Evolutionary conservation across 139 green algal genomes (phyloP).

Genomic region (Tetraselmis chui): DNA sequence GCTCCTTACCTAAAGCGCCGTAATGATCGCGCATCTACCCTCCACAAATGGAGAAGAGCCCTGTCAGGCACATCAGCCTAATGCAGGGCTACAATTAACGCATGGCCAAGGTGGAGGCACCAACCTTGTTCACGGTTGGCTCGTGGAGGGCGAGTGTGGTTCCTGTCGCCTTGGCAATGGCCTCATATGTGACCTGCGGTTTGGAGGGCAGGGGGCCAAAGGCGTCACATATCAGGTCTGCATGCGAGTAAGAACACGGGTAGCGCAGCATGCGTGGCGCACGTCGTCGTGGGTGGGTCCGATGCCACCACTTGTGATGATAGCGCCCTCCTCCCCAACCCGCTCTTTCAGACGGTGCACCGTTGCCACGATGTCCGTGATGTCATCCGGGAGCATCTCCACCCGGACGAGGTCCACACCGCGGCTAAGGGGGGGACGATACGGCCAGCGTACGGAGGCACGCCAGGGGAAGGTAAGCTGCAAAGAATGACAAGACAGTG

Average conservation of each 20-base stretch:
- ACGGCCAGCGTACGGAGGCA: too few relatives aligned
- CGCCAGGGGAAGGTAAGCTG: too few relatives aligned
- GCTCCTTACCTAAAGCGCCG: conserved; percentile 47
- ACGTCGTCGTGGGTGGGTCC: conserved; percentile 84
- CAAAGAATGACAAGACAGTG: too few relatives aligned
- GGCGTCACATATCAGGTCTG: too few relatives aligned
- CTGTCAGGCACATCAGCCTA: too few relatives aligned
- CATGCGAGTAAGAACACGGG: too few relatives aligned
- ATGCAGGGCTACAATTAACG: too few relatives aligned
- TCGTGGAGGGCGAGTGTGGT: conserved; percentile 39
- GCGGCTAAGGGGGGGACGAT: conserved; percentile 17
- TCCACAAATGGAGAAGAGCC: too few relatives aligned
- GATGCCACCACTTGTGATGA: conserved; percentile 78
- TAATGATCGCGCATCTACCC: conserved; percentile 60
- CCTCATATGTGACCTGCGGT: conserved; percentile 68
- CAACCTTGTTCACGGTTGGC: conserved; percentile 36
- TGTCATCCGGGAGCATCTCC: conserved; percentile 53
- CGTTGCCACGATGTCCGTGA: conserved; percentile 49
- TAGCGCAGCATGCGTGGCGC: too few relatives aligned
- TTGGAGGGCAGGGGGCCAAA: too few relatives aligned
- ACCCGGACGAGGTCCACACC: conserved; percentile 66
- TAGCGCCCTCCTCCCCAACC: conserved; percentile 49
- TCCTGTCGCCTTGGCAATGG: conserved; percentile 47
- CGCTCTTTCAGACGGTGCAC: conserved; percentile 31
- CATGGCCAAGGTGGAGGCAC: too few relatives aligned